phyloP scores from a whole-genome alignment of 2,329 filamentous ascomycete genomes.

The Mycogone perniciosa region DNA sequence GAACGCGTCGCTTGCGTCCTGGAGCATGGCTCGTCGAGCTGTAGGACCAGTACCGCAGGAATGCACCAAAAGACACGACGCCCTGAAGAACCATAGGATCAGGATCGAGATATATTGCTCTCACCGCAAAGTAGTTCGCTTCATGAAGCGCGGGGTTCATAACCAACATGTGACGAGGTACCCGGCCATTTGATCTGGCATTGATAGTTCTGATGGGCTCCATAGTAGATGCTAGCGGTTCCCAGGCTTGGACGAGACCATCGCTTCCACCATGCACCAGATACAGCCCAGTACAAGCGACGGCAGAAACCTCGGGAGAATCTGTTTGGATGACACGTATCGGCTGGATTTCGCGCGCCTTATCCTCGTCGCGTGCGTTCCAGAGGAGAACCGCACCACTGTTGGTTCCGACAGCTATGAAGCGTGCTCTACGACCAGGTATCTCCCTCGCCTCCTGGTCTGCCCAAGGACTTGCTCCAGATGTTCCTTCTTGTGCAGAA shows the following conservation, averaged over 20 bases:
- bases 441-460: slow-evolving; percentile 50
- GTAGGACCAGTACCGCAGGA: slow-evolving; percentile 89
- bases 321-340: slow-evolving; percentile 83
- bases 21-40: slow-evolving; percentile 73
- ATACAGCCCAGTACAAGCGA: slow-evolving; percentile 80
- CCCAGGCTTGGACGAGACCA: slow-evolving; percentile 93
- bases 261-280: slow-evolving; percentile 91
- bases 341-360: slow-evolving; percentile 50
- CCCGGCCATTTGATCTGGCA: slow-evolving; percentile 73
- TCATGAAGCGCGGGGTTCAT: slow-evolving; percentile 54
- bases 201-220: slow-evolving; percentile 82
- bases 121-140: slow-evolving; percentile 72
- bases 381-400: slow-evolving; percentile 73
- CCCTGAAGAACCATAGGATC: slow-evolving; percentile 81
- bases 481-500: slow-evolving; percentile 36
- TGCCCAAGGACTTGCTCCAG: slow-evolving; percentile 40
- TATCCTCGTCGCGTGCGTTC: slow-evolving; percentile 64
- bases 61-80: slow-evolving; percentile 78
- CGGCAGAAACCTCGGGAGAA: slow-evolving; percentile 76
- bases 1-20: slow-evolving; percentile 70
- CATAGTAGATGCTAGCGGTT: slow-evolving; percentile 75
- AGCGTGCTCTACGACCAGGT: slow-evolving; percentile 75
- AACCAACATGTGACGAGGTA: slow-evolving; percentile 62
- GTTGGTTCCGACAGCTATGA: slow-evolving; percentile 75
- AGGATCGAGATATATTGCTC: slow-evolving; percentile 79